Evolutionary conservation across 1,284 basidiomycete species (phyloP).

Genomic region (Irpex sp.): DNA sequence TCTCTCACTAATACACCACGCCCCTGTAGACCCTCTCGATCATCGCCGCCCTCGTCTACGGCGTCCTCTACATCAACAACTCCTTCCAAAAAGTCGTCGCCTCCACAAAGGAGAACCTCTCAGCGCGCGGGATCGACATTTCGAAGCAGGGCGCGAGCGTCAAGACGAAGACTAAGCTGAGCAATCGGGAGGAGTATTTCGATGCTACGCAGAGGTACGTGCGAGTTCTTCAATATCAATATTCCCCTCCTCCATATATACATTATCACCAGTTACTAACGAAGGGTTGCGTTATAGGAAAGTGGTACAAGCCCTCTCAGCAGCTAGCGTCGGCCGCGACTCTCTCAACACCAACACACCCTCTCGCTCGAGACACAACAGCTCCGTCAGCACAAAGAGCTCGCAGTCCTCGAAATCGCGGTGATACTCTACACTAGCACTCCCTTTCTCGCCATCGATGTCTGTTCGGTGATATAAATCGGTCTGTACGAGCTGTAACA

Average conservation of each 20-base stretch:
- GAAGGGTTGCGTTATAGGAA: slow-evolving; percentile 1
- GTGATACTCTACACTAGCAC: background rate
- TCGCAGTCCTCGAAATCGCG: background rate
- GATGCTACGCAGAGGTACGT: slow-evolving; percentile 18
- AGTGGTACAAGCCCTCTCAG: slow-evolving; percentile 14
- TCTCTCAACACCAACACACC: background rate
- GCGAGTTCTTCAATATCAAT: background rate
- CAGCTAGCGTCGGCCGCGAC: slow-evolving; percentile 7
- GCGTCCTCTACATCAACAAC: slow-evolving; percentile 11
- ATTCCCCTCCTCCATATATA: too few species aligned
- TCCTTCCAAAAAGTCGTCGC: slow-evolving; percentile 5
- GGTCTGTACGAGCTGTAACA: too few species aligned
- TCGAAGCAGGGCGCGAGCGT: slow-evolving; percentile 11
- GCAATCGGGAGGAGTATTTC: slow-evolving; percentile 14
- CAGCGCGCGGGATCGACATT: slow-evolving; percentile 13
- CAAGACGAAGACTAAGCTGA: slow-evolving; percentile 12
- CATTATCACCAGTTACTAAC: too few species aligned
- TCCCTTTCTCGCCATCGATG: too few species aligned
- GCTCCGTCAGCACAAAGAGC: background rate
- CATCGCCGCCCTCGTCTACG: slow-evolving; percentile 12
- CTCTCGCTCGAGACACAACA: background rate
- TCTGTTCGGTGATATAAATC: too few species aligned
- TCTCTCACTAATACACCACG: background rate
- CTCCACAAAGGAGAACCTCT: slow-evolving; percentile 11
- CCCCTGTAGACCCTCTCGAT: slow-evolving; percentile 10